Evolutionary conservation across 176 grass and related monocot species (phyloP).

Genomic region (Zizania latifolia): DNA sequence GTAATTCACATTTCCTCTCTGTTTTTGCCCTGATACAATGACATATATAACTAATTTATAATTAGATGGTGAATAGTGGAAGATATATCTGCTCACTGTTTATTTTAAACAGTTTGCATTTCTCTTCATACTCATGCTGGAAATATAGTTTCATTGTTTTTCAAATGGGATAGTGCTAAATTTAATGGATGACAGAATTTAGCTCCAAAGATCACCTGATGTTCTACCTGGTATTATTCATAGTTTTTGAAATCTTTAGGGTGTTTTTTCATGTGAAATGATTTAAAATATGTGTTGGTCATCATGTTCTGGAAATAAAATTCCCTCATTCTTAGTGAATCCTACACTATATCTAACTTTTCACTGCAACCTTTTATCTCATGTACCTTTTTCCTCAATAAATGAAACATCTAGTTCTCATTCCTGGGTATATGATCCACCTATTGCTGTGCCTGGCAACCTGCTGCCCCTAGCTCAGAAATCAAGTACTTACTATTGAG

Average conservation of each 20-base stretch:
- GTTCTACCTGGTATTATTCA: background rate
- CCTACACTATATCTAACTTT: background rate
- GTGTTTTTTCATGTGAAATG: conserved; percentile 17
- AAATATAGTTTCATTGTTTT: conserved; percentile 16
- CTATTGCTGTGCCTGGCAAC: background rate
- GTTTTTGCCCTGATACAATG: background rate
- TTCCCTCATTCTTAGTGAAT: background rate
- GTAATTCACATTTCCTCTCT: conserved; percentile 27
- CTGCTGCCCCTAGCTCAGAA: too few relatives aligned
- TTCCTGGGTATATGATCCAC: too few relatives aligned
- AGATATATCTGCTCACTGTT: too few relatives aligned
- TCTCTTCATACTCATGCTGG: background rate
- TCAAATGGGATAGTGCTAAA: background rate
- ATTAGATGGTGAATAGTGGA: conserved; percentile 8
- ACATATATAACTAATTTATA: conserved; percentile 8
- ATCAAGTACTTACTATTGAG: background rate
- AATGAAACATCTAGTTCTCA: background rate
- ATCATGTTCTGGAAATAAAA: conserved; percentile 18
- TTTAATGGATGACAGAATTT: conserved; percentile 20
- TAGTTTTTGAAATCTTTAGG: background rate
- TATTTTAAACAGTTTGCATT: conserved; percentile 18
- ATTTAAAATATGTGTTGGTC: background rate
- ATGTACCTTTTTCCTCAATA: background rate
- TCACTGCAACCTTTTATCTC: background rate
- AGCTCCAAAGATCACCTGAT: background rate